phyloP scores from a whole-genome alignment of 1,284 basidiomycete species.

The Ceratobasidium theobromae region DNA sequence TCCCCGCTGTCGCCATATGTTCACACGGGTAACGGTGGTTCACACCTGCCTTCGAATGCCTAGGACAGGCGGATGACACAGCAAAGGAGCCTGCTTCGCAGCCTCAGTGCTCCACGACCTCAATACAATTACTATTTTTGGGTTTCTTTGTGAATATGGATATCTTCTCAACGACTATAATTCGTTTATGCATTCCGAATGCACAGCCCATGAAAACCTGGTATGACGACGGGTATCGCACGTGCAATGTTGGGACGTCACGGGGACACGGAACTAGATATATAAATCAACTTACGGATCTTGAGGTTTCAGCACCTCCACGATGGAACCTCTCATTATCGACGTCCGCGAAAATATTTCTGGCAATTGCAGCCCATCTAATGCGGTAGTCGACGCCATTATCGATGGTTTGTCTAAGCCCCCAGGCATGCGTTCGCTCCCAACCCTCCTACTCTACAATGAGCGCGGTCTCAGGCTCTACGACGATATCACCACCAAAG shows the following conservation, averaged over 20 bases:
- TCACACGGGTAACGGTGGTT: background rate
- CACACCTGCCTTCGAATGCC: background rate
- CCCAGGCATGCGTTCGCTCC: slow-evolving; percentile 62
- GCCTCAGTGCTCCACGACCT: background rate
- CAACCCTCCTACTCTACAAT: slow-evolving; percentile 86
- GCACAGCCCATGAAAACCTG: background rate
- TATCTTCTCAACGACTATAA: background rate
- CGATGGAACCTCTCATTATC: slow-evolving; percentile 30
- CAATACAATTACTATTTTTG: background rate
- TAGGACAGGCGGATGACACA: background rate
- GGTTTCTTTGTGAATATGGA: background rate
- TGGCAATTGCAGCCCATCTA: background rate
- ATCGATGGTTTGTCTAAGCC: slow-evolving; percentile 58
- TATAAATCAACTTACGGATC: slow-evolving; percentile 19
- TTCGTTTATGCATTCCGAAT: slow-evolving; percentile 27
- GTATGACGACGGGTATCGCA: background rate
- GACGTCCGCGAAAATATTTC: slow-evolving; percentile 9
- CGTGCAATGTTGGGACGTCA: slow-evolving; percentile 20
- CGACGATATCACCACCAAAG: slow-evolving; percentile 80
- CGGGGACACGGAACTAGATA: background rate
- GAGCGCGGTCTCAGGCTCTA: slow-evolving; percentile 81
- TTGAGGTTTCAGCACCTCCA: background rate
- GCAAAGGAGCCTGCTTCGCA: background rate
- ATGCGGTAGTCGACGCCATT: slow-evolving; percentile 42
- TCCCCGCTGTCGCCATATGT: background rate